Evolutionary conservation across 129 eudicot genomes (phyloP).

Genomic region (Pittosporum tobira): DNA sequence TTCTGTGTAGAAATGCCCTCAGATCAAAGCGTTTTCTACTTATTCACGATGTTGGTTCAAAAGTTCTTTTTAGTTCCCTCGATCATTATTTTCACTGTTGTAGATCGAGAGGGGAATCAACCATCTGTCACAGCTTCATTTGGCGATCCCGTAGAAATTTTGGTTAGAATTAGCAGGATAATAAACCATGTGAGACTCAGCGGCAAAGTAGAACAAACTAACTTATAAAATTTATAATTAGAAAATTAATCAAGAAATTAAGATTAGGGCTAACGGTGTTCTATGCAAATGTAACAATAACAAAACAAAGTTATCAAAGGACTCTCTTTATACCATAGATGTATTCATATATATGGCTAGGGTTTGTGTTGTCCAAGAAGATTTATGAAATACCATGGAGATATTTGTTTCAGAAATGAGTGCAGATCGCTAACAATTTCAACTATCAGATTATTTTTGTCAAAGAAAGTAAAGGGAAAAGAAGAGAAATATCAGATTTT

Average conservation of each 20-base stretch:
- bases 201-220: not conserved
- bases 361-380: not conserved
- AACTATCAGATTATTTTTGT: not conserved
- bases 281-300: not conserved
- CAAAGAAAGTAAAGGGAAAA: no score
- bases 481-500: not conserved
- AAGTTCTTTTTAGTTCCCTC: no score
- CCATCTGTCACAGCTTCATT: conserved; percentile 42
- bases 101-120: conserved; percentile 37
- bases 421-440: not conserved
- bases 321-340: no score
- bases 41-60: no score
- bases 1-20: no score
- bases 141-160: conserved; percentile 17
- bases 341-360: no score
- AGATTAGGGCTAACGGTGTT: not conserved
- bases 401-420: no score
- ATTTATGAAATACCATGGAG: not conserved
- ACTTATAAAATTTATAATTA: not conserved
- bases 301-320: no score
- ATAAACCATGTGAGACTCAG: conserved; percentile 46
- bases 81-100: conserved; percentile 3
- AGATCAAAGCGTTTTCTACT: no score
- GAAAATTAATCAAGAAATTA: no score
- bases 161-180: conserved; percentile 18